phyloP scores from a whole-genome alignment of 345 rosid species.

The Acer saccharum region DNA sequence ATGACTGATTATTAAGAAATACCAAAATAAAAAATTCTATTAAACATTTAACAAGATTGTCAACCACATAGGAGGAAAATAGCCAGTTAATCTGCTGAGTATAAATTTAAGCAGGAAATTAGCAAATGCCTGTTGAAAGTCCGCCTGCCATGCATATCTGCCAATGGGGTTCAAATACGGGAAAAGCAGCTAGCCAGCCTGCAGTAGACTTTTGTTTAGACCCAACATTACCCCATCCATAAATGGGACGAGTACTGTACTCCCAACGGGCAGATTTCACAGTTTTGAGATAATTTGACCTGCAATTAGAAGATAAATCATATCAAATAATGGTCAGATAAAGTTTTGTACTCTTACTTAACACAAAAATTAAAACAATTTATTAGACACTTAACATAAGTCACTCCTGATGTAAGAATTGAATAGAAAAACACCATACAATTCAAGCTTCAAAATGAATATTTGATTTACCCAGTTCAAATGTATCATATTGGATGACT shows the following conservation, averaged over 20 bases:
- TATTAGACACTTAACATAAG: neutral
- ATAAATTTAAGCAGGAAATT: slow-evolving; percentile 21
- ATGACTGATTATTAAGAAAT: neutral
- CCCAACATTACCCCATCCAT: slow-evolving; percentile 93
- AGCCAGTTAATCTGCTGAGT: neutral
- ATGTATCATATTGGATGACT: neutral
- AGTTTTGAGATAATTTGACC: slow-evolving; percentile 63
- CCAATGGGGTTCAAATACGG: slow-evolving; percentile 99
- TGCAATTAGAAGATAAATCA: slow-evolving; percentile 38
- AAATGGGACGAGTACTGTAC: slow-evolving; percentile 87
- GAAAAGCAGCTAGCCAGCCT: slow-evolving; percentile 97
- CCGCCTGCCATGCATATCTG: slow-evolving; percentile 98
- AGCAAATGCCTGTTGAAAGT: slow-evolving; percentile 81
- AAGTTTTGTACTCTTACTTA: neutral
- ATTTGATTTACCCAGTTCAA: neutral
- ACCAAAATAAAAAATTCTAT: neutral
- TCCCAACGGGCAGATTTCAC: slow-evolving; percentile 92
- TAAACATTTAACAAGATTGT: neutral
- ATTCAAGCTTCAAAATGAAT: neutral
- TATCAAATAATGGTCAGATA: slow-evolving; percentile 8
- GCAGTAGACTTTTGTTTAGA: slow-evolving; percentile 86
- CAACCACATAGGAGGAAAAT: neutral
- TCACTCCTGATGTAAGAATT: neutral
- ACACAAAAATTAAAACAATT: neutral
- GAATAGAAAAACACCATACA: neutral